These are phyloP conservation scores for Hymenoscyphus occultus DNA, from an alignment of 2,329 filamentous ascomycete species.

Conservation along the genomic window DNA sequence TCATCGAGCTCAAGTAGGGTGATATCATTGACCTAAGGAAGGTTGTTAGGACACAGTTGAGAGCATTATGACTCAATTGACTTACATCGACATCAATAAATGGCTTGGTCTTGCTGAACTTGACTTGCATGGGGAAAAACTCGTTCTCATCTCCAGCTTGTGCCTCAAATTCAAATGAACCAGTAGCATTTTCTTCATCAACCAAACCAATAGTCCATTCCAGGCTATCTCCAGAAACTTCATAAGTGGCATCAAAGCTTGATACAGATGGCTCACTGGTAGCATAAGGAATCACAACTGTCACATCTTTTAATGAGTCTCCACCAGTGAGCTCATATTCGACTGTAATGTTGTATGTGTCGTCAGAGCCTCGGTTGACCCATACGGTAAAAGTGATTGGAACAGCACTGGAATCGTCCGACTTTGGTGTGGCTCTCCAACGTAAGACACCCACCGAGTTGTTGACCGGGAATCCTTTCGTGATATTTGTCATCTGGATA, in stretches of 20 bases:
- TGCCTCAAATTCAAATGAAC: constrained; percentile 94
- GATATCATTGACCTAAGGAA: constrained; percentile 61
- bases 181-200: constrained; percentile 75
- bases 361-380: constrained; percentile 83
- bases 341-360: constrained; percentile 84
- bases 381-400: constrained; percentile 97
- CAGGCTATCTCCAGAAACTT: constrained; percentile 86
- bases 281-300: constrained; percentile 82
- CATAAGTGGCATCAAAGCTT: constrained; percentile 91
- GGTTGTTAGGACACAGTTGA: constrained; percentile 28
- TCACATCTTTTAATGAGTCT: constrained; percentile 77
- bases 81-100: constrained; percentile 93
- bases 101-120: constrained; percentile 81
- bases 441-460: constrained; percentile 89
- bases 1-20: constrained; percentile 72
- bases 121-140: constrained; percentile 96
- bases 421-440: constrained; percentile 83
- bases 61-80: constrained; percentile 26
- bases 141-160: constrained; percentile 84
- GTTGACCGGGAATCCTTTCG: constrained; percentile 90
- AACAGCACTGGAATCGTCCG: constrained; percentile 74
- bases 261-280: constrained; percentile 83
- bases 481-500: constrained; percentile 86
- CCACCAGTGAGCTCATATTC: constrained; percentile 91
- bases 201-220: constrained; percentile 92